These are phyloP conservation scores for Turnera subulata DNA, from an alignment of 345 rosid species.

Conservation along the genomic window DNA sequence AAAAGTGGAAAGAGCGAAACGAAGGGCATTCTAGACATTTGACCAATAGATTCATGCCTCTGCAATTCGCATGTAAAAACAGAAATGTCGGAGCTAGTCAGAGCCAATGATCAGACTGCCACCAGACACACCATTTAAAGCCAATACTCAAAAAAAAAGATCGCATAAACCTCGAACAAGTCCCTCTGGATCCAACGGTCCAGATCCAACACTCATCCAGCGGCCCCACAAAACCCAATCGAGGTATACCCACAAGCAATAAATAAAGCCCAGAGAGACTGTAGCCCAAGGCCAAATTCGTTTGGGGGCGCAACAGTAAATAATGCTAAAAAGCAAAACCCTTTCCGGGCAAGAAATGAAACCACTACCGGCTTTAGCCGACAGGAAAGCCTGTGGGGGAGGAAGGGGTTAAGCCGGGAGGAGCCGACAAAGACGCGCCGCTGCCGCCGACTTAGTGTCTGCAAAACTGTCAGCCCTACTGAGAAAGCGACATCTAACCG, in stretches of 20 bases:
- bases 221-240: not conserved
- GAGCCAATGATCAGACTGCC: slow-evolving; percentile 4
- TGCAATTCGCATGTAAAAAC: slow-evolving; percentile 10
- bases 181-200: not conserved
- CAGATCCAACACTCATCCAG: not conserved
- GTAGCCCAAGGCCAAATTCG: slow-evolving; percentile 2
- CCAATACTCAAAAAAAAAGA: not conserved
- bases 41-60: not conserved
- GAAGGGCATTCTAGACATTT: slow-evolving; percentile 9
- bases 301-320: no score
- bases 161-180: slow-evolving; percentile 2
- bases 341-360: slow-evolving; percentile 5
- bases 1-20: not conserved
- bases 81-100: slow-evolving; percentile 7
- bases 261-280: not conserved
- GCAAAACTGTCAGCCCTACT: slow-evolving; percentile 11
- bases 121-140: not conserved
- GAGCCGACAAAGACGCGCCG: slow-evolving; percentile 47
- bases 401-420: slow-evolving; percentile 28
- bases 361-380: slow-evolving; percentile 23
- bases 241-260: not conserved
- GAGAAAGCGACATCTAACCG: slow-evolving; percentile 48
- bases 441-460: slow-evolving; percentile 53
- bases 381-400: slow-evolving; percentile 27
- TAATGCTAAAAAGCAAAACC: no score